phyloP scores from a whole-genome alignment of 495 filamentous ascomycete species.

The Aspergillus sclerotioniger region DNA sequence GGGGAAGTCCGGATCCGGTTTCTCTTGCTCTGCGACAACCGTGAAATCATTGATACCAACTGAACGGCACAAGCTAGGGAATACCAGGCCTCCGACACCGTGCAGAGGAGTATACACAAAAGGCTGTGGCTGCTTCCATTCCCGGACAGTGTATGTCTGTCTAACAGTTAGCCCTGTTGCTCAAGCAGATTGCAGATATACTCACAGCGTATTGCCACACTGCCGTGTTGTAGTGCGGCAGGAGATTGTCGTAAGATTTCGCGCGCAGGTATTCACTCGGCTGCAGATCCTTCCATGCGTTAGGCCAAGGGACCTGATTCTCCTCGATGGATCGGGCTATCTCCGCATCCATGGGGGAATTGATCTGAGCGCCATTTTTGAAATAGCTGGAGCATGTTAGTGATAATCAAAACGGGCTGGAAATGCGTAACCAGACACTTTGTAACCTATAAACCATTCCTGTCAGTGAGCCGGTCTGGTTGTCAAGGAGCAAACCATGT shows the following conservation, averaged over 20 bases:
- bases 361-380: constrained; percentile 68
- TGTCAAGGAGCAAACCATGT: background rate
- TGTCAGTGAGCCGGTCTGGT: background rate
- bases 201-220: constrained; percentile 42
- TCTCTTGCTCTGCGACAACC: constrained; percentile 48
- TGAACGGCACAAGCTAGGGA: constrained; percentile 39
- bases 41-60: constrained; percentile 46
- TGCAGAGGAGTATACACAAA: constrained; percentile 74
- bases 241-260: constrained; percentile 38
- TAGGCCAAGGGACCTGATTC: constrained; percentile 54
- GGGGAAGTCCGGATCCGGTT: constrained; percentile 67
- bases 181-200: background rate
- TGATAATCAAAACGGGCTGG: constrained; percentile 3
- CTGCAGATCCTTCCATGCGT: constrained; percentile 50
- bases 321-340: constrained; percentile 60
- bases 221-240: constrained; percentile 41
- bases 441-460: constrained; percentile 49
- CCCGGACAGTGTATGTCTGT: constrained; percentile 37
- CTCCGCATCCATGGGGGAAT: constrained; percentile 59
- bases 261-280: constrained; percentile 41
- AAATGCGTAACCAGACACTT: constrained; percentile 48
- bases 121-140: constrained; percentile 28
- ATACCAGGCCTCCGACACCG: constrained; percentile 59
- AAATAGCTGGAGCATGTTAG: constrained; percentile 49
- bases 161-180: constrained; percentile 11